phyloP scores from a whole-genome alignment of 805 yeast genomes.

The Yarrowia sp. region DNA sequence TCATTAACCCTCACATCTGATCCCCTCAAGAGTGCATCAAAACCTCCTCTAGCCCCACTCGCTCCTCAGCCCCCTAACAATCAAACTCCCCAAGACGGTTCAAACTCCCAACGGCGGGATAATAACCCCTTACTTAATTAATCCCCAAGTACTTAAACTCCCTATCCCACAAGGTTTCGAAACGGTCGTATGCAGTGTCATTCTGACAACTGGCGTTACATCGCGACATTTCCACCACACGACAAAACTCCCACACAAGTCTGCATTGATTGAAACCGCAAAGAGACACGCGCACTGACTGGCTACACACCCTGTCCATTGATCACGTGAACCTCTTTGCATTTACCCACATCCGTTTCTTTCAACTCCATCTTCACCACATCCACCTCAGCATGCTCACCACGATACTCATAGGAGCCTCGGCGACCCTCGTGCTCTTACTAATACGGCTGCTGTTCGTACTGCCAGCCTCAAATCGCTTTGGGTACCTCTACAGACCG shows the following conservation, averaged over 20 bases:
- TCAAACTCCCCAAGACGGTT: no score
- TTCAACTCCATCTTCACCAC: no score
- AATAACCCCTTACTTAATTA: background rate
- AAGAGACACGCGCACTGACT: background rate
- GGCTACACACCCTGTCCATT: background rate
- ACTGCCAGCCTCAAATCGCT: constrained; percentile 5
- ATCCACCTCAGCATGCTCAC: background rate
- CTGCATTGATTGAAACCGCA: background rate
- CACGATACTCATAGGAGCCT: background rate
- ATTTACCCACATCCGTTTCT: background rate
- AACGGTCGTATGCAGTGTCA: background rate
- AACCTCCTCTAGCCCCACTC: no score
- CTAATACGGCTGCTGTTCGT: constrained; percentile 9
- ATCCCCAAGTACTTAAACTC: background rate
- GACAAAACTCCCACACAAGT: background rate
- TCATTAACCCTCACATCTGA: no score
- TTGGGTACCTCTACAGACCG: background rate
- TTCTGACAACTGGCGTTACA: background rate
- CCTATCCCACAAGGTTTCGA: background rate
- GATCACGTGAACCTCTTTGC: background rate
- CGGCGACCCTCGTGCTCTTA: background rate
- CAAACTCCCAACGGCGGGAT: background rate
- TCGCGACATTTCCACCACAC: background rate
- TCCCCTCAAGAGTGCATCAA: no score
- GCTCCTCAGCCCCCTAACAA: no score